Conservation (phyloP, 192 early-diverging fungal species). For the Pilaira anomala region DNA sequence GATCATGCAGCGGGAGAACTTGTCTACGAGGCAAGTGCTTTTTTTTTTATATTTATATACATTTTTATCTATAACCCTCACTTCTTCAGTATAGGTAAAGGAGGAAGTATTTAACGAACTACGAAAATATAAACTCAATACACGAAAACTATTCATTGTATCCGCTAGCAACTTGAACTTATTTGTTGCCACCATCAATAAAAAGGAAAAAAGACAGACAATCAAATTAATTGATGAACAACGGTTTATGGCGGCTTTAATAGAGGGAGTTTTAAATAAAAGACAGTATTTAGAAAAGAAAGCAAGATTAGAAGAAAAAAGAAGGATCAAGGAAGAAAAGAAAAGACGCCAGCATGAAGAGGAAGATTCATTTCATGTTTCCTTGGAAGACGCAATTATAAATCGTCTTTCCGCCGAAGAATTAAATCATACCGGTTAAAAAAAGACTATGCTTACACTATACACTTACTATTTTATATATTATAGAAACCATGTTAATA, state of each 20-base stretch:
- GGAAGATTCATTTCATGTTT: no score
- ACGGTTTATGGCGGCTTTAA: constrained; percentile 26
- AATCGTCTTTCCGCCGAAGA: no score
- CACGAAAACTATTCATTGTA: constrained; percentile 26
- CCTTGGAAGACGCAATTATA: no score
- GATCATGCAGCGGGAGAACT: constrained; percentile 19
- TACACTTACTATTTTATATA: no score
- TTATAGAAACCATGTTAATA: no score
- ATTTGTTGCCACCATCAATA: constrained; percentile 27
- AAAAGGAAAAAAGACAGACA: constrained; percentile 12
- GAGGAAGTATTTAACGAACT: background rate
- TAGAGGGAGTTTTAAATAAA: constrained; percentile 31
- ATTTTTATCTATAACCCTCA: no score
- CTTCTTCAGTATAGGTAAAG: background rate
- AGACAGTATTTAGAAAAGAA: background rate
- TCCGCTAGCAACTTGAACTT: constrained; percentile 32
- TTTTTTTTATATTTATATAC: background rate
- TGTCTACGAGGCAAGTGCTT: constrained; percentile 19
- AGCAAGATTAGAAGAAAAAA: background rate
- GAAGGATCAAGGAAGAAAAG: background rate
- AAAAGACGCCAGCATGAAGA: background rate
- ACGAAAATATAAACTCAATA: constrained; percentile 17
- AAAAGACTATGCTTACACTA: no score
- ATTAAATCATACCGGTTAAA: no score
- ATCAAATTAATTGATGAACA: constrained; percentile 27